These are phyloP conservation scores for Lactarius indigo DNA, from an alignment of 768 basidiomycete species.

Conservation along the genomic window DNA sequence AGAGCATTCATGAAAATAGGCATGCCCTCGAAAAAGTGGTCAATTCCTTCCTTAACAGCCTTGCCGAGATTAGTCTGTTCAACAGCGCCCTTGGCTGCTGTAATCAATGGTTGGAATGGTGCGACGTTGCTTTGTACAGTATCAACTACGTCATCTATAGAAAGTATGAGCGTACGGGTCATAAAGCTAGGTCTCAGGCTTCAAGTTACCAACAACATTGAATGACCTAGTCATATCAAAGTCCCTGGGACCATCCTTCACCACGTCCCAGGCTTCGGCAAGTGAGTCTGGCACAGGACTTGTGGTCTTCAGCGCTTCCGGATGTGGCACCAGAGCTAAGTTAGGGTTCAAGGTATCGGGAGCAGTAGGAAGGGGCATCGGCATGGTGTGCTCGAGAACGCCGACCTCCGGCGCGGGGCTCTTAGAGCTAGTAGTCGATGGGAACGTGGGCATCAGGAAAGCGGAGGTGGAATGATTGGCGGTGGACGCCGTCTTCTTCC, in stretches of 20 bases:
- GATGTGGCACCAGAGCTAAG: neutral
- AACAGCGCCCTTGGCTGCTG: neutral
- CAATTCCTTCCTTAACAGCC: slow-evolving; percentile 25
- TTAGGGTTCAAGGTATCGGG: neutral
- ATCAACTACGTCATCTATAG: neutral
- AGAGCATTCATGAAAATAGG: slow-evolving; percentile 30
- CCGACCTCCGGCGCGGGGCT: neutral
- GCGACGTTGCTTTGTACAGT: neutral
- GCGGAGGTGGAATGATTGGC: neutral
- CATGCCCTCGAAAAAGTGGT: slow-evolving; percentile 28
- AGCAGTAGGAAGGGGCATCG: neutral
- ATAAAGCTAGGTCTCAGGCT: neutral
- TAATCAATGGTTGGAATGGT: slow-evolving; percentile 1
- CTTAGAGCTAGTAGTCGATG: neutral
- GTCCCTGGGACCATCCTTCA: neutral
- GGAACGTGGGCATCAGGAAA: neutral
- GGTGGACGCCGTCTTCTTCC: neutral
- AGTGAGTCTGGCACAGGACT: slow-evolving; percentile 2
- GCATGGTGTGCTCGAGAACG: neutral
- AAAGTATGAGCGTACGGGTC: neutral
- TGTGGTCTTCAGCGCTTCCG: neutral
- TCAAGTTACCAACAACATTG: neutral
- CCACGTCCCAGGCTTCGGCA: neutral
- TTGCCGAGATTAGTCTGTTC: slow-evolving; percentile 4
- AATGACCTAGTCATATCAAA: neutral